A percentile compares a stretch with the other conserved stretches of the same genome.
phyloP scores from a whole-genome alignment of 75 land plant species.

The Adiantum capillusveneris region DNA sequence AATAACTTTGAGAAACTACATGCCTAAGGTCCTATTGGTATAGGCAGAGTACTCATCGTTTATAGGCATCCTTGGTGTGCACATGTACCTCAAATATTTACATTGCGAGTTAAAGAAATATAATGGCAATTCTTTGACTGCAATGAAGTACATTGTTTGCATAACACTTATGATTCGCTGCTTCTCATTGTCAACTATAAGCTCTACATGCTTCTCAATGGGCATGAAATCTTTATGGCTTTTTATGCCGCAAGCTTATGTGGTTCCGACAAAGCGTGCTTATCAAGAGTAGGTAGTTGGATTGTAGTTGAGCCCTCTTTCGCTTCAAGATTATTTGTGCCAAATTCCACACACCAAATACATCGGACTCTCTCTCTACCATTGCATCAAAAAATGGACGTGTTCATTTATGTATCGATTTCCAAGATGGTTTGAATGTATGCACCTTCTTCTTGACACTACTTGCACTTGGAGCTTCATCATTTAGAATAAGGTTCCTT shows the following conservation, averaged over 20 bases:
- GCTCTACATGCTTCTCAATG: slow-evolving; percentile 1
- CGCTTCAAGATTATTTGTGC: background rate
- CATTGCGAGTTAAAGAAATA: too few species aligned
- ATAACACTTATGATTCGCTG: background rate
- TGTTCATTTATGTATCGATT: background rate
- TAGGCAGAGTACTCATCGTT: background rate
- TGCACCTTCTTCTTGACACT: too few species aligned
- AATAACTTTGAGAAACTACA: background rate
- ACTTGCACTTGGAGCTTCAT: too few species aligned
- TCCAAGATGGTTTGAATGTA: background rate
- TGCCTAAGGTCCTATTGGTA: background rate
- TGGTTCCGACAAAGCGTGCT: background rate
- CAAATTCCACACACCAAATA: background rate
- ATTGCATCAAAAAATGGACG: background rate
- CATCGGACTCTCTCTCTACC: background rate
- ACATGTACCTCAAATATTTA: too few species aligned
- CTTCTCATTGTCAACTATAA: background rate
- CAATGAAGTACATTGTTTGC: background rate
- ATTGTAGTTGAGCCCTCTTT: background rate
- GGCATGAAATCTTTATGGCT: background rate
- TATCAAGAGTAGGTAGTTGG: slow-evolving; percentile 1
- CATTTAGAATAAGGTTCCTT: too few species aligned
- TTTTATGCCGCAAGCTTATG: background rate
- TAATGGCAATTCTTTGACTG: background rate
- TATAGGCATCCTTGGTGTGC: background rate